Evolutionary conservation across 2,329 filamentous ascomycete species (phyloP).

Genomic region (Cucurbitaria berberidis): DNA sequence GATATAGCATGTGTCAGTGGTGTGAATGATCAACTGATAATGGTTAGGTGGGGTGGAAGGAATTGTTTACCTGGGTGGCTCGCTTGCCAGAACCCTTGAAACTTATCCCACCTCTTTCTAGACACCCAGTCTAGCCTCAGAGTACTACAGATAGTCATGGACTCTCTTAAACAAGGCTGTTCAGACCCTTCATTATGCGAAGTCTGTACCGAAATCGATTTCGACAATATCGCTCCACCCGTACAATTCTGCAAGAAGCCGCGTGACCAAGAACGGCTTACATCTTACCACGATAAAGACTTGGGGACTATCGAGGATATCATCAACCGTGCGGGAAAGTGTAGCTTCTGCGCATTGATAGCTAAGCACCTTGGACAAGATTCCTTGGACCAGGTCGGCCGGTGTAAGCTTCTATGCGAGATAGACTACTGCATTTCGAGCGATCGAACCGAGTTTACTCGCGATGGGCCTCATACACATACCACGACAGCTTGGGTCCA

Average conservation of each 20-base stretch:
- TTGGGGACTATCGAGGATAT: background rate
- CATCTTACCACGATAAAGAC: background rate
- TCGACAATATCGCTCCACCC: background rate
- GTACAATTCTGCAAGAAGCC: background rate
- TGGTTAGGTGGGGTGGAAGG: too few relatives aligned
- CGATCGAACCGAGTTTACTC: background rate
- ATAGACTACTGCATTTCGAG: background rate
- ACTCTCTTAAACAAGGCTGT: background rate
- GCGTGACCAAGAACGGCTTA: background rate
- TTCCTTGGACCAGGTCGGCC: background rate
- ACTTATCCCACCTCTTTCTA: too few relatives aligned
- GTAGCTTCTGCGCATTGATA: background rate
- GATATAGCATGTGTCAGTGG: too few relatives aligned
- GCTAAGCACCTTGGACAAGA: background rate
- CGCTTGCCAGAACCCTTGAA: too few relatives aligned
- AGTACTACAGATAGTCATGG: background rate
- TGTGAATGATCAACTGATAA: too few relatives aligned
- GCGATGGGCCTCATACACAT: background rate
- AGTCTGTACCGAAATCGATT: background rate
- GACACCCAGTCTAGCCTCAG: too few relatives aligned
- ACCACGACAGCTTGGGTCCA: background rate
- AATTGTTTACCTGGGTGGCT: too few relatives aligned
- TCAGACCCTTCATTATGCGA: background rate
- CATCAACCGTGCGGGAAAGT: background rate
- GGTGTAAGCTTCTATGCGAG: background rate